Evolutionary conservation across 2,329 filamentous ascomycete genomes (phyloP), one percentile per base, ranked within the genome.

Genomic region (Arthrobotrys conoides): DNA sequence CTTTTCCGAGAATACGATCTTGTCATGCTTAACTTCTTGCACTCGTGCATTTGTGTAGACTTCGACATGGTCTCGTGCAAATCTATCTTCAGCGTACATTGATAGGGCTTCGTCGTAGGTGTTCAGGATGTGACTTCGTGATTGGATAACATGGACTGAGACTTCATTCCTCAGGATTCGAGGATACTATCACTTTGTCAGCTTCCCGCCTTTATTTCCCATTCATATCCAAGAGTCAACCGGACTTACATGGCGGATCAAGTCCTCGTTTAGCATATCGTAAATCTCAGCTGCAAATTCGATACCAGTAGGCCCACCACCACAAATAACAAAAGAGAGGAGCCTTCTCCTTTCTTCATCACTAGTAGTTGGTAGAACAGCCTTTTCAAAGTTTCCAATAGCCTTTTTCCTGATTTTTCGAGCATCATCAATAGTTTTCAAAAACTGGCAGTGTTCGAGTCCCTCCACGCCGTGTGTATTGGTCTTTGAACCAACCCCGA

Each of bases 251-350:
- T 55, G 46, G 44, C 51, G 64, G 20, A 57, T 59, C 51, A 99
- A 85, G 83, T 99, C 96, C 84, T 99, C 96, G 83, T 99, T 99
- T 16, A 99, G 88, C 84, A 99, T 91, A 84, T 99, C 96, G 84
- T 92, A 98, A 5, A 99, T 88, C 84, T 99, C 96, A 5, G 96
- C 96, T 0, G 96, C 96, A 82, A 99, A 99, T 84, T 99, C 96
- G 41, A 99, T 96, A 78, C 96, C 96, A 0, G 96, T 99, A 2
- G 96, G 96, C 0, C 96, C 96, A 82, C 96, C 96, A 68, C 96
- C 96, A 83, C 93, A 95, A 72, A 99, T 87, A n/a, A 97, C 96
- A 83, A 99, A 99, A 0, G 96, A 98, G 3, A 99, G 88, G 16
- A 99, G 87, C 46, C 95, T 90, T 83, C 88, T 91, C 80, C 96